These are phyloP conservation scores for Aspergillus asperescens DNA, from an alignment of 495 filamentous ascomycete genomes.

Conservation along the genomic window DNA sequence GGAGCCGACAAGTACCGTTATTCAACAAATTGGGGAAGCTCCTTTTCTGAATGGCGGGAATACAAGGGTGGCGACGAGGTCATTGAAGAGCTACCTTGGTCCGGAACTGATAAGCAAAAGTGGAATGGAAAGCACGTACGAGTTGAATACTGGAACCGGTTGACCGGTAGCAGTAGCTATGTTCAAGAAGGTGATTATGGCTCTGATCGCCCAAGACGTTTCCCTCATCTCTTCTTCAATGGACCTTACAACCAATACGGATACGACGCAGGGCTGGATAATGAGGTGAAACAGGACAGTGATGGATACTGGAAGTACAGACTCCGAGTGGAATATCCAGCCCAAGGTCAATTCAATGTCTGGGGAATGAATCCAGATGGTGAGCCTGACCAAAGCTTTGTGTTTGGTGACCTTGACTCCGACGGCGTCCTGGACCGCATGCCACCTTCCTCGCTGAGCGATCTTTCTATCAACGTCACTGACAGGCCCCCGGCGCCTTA, in stretches of 20 bases:
- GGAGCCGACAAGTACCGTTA: conserved; percentile 64
- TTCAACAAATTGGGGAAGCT: conserved; percentile 55
- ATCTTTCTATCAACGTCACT: conserved; percentile 58
- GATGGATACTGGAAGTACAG: conserved; percentile 57
- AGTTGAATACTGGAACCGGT: conserved; percentile 63
- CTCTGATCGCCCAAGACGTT: conserved; percentile 44
- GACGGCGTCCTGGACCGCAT: conserved; percentile 60
- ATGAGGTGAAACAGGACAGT: conserved; percentile 48
- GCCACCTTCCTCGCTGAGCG: conserved; percentile 53
- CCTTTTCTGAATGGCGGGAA: conserved; percentile 54
- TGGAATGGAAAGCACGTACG: conserved; percentile 64
- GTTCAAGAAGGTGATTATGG: conserved; percentile 57
- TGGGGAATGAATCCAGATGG: conserved; percentile 67
- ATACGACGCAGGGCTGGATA: conserved; percentile 58
- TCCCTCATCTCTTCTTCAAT: conserved; percentile 61
- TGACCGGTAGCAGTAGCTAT: conserved; percentile 60
- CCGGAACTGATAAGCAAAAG: conserved; percentile 54
- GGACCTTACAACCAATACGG: conserved; percentile 65
- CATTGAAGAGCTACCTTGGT: conserved; percentile 48
- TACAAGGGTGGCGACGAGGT: conserved; percentile 50
- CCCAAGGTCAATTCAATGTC: conserved; percentile 58
- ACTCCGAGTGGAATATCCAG: conserved; percentile 62
- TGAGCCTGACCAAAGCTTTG: conserved; percentile 53
- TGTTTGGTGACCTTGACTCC: conserved; percentile 57
- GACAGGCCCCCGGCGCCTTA: conserved; percentile 49